Conservation (phyloP, 176 grass and related monocot species). For the Musa itinerans region DNA sequence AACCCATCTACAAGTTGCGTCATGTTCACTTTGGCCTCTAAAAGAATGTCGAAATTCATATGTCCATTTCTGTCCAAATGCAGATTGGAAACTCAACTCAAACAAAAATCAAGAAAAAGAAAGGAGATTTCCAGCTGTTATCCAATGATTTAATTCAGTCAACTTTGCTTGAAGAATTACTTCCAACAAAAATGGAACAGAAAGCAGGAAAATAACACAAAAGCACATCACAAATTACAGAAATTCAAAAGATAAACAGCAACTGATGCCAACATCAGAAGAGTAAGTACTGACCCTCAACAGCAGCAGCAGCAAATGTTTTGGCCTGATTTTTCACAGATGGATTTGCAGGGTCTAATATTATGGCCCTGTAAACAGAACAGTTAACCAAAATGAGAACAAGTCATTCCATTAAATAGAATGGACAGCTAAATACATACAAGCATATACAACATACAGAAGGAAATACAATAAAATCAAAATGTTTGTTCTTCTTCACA, state of each 20-base stretch:
- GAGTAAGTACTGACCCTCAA: conserved; percentile 56
- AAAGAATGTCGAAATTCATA: no score
- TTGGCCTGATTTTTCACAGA: conserved; percentile 96
- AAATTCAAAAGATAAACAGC: not conserved
- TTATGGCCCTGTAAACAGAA: conserved; percentile 51
- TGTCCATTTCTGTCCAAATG: not conserved
- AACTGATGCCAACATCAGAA: not conserved
- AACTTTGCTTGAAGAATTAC: not conserved
- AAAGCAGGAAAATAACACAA: not conserved
- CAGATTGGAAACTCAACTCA: no score
- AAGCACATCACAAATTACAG: not conserved
- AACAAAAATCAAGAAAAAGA: not conserved
- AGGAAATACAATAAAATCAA: no score
- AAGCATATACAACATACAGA: not conserved
- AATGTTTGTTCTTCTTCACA: not conserved
- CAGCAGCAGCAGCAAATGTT: conserved; percentile 76
- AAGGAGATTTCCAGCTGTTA: not conserved
- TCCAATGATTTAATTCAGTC: not conserved
- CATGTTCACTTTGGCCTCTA: no score
- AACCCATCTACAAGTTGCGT: no score
- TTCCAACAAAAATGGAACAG: not conserved
- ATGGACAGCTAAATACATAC: no score
- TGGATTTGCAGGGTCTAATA: conserved; percentile 82
- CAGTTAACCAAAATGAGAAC: not conserved
- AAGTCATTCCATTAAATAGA: not conserved